Conservation (phyloP, 164 flowering plant species). For the Nymphaea thermarum region DNA sequence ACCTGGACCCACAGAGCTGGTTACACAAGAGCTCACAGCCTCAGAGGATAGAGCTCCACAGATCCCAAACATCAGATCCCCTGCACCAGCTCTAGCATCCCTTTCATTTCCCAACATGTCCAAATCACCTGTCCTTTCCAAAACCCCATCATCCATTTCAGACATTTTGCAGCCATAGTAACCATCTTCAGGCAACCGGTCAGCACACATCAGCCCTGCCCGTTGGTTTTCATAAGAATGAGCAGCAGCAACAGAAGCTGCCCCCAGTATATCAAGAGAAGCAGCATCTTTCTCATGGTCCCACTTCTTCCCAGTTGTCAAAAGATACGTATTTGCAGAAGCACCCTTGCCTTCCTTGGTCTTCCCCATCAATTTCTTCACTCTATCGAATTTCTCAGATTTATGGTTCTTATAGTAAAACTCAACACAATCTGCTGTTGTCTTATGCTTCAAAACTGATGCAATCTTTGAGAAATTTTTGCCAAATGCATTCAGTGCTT, state of each 20-base stretch:
- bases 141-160: conserved; percentile 14
- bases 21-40: conserved; percentile 82
- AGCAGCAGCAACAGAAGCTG: conserved; percentile 61
- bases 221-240: conserved; percentile 25
- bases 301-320: conserved; percentile 65
- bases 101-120: conserved; percentile 37
- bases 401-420: conserved; percentile 97
- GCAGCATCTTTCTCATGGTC: conserved; percentile 56
- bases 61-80: conserved; percentile 78
- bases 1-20: conserved; percentile 59
- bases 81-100: conserved; percentile 65
- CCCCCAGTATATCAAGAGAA: conserved; percentile 78
- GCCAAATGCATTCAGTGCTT: conserved; percentile 55
- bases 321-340: conserved; percentile 38
- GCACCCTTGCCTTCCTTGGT: conserved; percentile 33
- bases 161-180: conserved; percentile 9
- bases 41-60: conserved; percentile 84
- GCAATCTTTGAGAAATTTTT: conserved; percentile 87
- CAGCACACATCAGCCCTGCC: conserved; percentile 4
- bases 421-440: conserved; percentile 92
- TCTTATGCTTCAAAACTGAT: conserved; percentile 69
- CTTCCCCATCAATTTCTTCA: conserved; percentile 35
- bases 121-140: conserved; percentile 26
- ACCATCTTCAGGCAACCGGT: conserved; percentile 20
- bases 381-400: conserved; percentile 59